These are phyloP conservation scores for Talaromyces borbonicus DNA, from an alignment of 495 filamentous ascomycete genomes.

Conservation along the genomic window DNA sequence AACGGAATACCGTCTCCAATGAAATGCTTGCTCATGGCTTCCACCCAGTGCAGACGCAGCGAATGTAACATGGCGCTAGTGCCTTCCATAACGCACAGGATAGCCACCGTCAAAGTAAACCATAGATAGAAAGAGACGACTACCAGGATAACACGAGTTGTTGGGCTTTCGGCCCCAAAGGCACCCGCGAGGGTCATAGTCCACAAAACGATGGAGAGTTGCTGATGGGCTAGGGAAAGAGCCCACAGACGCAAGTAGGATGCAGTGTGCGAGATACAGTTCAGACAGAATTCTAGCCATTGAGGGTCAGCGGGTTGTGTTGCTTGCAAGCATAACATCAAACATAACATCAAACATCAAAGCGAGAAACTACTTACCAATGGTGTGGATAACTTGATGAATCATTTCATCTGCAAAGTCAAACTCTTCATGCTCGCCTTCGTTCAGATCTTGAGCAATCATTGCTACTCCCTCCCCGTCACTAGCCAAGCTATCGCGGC, in stretches of 20 bases:
- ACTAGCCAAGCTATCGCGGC: constrained; percentile 64
- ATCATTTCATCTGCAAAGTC: constrained; percentile 96
- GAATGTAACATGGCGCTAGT: constrained; percentile 89
- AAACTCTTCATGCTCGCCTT: constrained; percentile 85
- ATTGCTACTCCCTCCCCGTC: constrained; percentile 84
- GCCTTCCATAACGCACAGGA: constrained; percentile 74
- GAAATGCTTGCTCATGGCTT: constrained; percentile 99
- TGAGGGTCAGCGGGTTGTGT: too few relatives aligned
- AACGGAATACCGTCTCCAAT: constrained; percentile 90
- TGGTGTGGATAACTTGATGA: constrained; percentile 98
- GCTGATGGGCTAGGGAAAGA: constrained; percentile 92
- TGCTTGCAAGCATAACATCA: too few relatives aligned
- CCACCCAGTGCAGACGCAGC: constrained; percentile 94
- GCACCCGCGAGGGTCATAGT: constrained; percentile 80
- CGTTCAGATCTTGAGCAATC: constrained; percentile 77
- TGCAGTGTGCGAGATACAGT: constrained; percentile 97
- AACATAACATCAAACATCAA: not conserved
- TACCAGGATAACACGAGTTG: constrained; percentile 64
- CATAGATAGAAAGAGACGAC: constrained; percentile 75
- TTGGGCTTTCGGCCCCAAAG: constrained; percentile 51
- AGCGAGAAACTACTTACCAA: constrained; percentile 48
- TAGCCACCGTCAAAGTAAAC: constrained; percentile 73
- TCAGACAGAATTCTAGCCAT: constrained; percentile 83
- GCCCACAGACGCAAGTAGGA: constrained; percentile 99
- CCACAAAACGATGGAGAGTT: constrained; percentile 94